Base-by-base conservation (phyloP, 805 yeast species). In the Starmera quercuum region DNA sequence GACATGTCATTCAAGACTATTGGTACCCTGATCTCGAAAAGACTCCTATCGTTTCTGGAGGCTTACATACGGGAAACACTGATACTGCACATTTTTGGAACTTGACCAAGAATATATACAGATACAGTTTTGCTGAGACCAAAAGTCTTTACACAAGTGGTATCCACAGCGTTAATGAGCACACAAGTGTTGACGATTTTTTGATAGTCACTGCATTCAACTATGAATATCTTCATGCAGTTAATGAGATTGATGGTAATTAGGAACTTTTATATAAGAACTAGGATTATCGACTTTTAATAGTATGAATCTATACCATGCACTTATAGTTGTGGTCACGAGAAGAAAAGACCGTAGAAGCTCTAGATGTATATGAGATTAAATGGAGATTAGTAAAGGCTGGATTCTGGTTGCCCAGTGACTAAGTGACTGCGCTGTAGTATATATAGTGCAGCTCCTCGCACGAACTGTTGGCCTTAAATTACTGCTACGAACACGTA, bases 11-110 rank as follows among this genome's bases (percentile, higher is more conserved):
- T 47, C 84, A 79, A 52, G 78, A 78, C 31, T 51, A 46, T 40
- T 40, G 70, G 56, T 47, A 62, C 46, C 40, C 53, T 14, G 59
- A 56, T n/a, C 36, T 62, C 31, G 56, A 51, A 3, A 51, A 58
- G 15, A 37, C 54, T n/a, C 50, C 65, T 12, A 46, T 70, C 26
- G 66, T 75, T 12, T 64, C 81, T 3, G 85, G 87, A 3, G 60
- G 71, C 18, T 51, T 80, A 26, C 71, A 75, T 68, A 64, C 82
- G 3, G 87, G 81, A 15, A 80, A 79, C 54, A 81, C 88, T 4
- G 88, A 82, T 49, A 80, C 87, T 5, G 60, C 64, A 37, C 64
- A 70, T 46, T 82, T 77, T 56, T 78, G 85, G 86, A 50, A 57
- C 28, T 58, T 82, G 45, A 70, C 81, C 3, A 54, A 63, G 23